Percentiles rank a stretch among this genome's conserved stretches.
phyloP scores from a whole-genome alignment of 2,329 filamentous ascomycete species.

The Plenodomus biglobosus region DNA sequence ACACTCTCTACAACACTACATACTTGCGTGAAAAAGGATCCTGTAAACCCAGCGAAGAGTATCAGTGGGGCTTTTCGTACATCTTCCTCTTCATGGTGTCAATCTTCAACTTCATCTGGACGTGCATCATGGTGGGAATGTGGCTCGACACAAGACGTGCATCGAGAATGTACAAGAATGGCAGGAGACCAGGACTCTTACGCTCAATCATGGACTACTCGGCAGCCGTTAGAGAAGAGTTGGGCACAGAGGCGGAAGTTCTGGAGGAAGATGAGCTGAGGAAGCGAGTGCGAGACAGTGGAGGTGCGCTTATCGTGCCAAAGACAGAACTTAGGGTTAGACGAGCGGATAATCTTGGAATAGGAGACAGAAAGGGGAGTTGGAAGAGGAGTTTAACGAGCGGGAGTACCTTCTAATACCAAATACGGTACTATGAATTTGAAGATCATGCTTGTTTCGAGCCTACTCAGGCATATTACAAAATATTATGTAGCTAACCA shows the following conservation, averaged over 20 bases:
- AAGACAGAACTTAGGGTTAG: slow-evolving; percentile 27
- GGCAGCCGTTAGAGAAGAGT: slow-evolving; percentile 30
- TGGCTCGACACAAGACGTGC: slow-evolving; percentile 34
- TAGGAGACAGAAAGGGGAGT: slow-evolving; percentile 7
- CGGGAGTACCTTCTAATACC: slow-evolving; percentile 37
- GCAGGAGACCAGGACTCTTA: slow-evolving; percentile 32
- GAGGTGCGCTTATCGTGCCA: slow-evolving; percentile 26
- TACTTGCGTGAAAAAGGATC: slow-evolving; percentile 29
- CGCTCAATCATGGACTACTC: slow-evolving; percentile 33
- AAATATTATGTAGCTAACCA: not conserved
- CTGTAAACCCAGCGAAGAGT: slow-evolving; percentile 36
- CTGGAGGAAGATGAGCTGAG: slow-evolving; percentile 29
- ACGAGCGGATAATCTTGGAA: slow-evolving; percentile 13
- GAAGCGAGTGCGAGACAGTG: slow-evolving; percentile 20
- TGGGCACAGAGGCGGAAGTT: slow-evolving; percentile 20
- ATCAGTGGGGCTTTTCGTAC: slow-evolving; percentile 42
- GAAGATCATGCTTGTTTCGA: not conserved
- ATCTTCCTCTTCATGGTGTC: slow-evolving; percentile 41
- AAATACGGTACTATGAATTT: not conserved
- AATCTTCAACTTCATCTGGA: slow-evolving; percentile 40
- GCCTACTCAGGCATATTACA: too few species aligned
- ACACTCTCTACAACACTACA: slow-evolving; percentile 13
- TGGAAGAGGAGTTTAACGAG: slow-evolving; percentile 27
- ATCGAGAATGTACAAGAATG: slow-evolving; percentile 34
- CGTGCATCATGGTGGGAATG: slow-evolving; percentile 37